A percentile compares a stretch with the other conserved stretches of the same genome.
Conservation (phyloP, 202 grass and related monocot genomes). For the Hordeum pubiflorum region DNA sequence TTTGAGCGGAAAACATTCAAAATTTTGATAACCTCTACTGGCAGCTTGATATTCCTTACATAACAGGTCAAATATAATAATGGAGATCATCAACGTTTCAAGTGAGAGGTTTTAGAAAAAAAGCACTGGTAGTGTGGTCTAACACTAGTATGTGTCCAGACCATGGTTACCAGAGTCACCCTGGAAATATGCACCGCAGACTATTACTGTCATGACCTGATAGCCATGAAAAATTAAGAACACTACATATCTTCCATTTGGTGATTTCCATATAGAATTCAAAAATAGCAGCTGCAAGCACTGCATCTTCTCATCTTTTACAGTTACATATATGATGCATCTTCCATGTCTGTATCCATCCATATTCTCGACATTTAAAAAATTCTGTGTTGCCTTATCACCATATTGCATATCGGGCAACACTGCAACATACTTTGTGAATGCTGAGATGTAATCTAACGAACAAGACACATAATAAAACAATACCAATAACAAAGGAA, state of each 20-base stretch:
- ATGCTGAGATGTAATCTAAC: not conserved
- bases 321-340: not conserved
- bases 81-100: not conserved
- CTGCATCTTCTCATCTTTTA: not conserved
- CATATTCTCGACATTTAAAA: not conserved
- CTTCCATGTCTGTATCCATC: not conserved
- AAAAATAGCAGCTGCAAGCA: not conserved
- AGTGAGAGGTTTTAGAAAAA: not conserved
- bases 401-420: not conserved
- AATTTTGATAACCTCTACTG: not conserved
- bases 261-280: not conserved
- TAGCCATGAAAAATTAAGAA: not conserved
- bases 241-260: not conserved
- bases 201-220: not conserved
- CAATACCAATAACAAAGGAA: not conserved
- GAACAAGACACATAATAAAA: not conserved
- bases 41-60: slow-evolving; percentile 8
- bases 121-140: not conserved
- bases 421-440: not conserved
- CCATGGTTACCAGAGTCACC: not conserved
- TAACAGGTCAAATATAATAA: slow-evolving; percentile 8
- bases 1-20: not conserved
- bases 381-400: not conserved
- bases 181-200: not conserved
- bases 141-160: not conserved